Evolutionary conservation across 108 stramenopile genomes (phyloP), one percentile per base, ranked within the genome.

Genomic region (Nitzschia palea): DNA sequence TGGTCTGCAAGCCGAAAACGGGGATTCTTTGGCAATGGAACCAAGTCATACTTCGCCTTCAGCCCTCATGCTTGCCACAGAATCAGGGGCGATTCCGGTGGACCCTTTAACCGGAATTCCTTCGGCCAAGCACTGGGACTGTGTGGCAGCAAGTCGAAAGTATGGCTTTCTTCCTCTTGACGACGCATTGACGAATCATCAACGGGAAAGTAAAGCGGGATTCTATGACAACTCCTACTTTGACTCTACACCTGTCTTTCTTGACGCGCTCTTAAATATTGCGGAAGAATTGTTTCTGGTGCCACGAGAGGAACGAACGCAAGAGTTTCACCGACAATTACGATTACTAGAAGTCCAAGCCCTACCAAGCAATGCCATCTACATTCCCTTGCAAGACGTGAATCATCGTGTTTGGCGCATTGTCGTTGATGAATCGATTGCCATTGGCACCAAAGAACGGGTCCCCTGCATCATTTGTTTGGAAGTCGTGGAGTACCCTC

Each of bases 361-460:
- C 22, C 65, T 96, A 37, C 95, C 95, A 14, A 82, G 76, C 50
- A 92, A 91, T 60, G 80, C 82, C 5, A 80, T 94, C 17, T 96
- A 96, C 80, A 40, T 96, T 6, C 97, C 97, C 9, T 63, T 95
- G 5, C 72, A 71, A 48, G 76, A 93, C 54, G 56, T 68, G 33
- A 59, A 85, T 35, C 94, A 96, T 75, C 77, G 94, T 36, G 90
- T 96, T 1, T 96, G 92, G 93, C 69, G 93, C 31, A 86, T 93
- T 29, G 87, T 88, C 17, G 67, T 80, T 2, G 80, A 87, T 40
- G 97, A 97, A 79, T 79, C 79, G 45, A 79, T 96, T 45, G 90
- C 95, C 0, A 80, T 97, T 50, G 80, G 78, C 35, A 97, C 97
- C 2, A 95, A 94, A 55, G 95, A 96, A 73, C 82, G 97, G n/a